phyloP scores from a whole-genome alignment of 768 basidiomycete species.

The Lactarius quietus region DNA sequence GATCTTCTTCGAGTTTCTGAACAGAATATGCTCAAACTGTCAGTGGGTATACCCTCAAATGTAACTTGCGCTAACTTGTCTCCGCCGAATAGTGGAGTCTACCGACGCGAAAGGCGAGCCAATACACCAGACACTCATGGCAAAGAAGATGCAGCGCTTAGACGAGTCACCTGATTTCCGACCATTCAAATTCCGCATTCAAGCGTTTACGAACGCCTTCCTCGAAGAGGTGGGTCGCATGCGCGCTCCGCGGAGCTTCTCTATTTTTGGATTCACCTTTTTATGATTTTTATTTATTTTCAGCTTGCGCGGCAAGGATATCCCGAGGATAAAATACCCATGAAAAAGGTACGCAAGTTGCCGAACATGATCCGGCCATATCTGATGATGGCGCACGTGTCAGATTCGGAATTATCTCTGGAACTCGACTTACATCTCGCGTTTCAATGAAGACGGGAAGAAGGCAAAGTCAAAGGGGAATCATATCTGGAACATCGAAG shows the following conservation, averaged over 20 bases:
- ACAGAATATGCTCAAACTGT: conserved; percentile 86
- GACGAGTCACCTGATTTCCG: conserved; percentile 96
- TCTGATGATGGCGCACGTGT: conserved; percentile 15
- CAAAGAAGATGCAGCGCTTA: conserved; percentile 96
- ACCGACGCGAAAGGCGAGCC: conserved; percentile 94
- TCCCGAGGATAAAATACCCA: conserved; percentile 91
- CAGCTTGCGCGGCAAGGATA: conserved; percentile 83
- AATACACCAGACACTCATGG: conserved; percentile 97
- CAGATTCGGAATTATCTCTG: conserved; percentile 96
- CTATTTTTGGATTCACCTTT: not conserved
- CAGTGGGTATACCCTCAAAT: conserved; percentile 35
- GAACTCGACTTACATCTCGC: conserved; percentile 89
- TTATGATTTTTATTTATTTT: conserved; percentile 12
- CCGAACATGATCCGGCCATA: conserved; percentile 15
- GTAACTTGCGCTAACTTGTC: conserved; percentile 24
- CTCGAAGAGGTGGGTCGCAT: conserved; percentile 69
- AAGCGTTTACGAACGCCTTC: conserved; percentile 95
- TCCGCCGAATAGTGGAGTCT: conserved; percentile 67
- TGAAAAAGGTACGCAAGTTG: conserved; percentile 74
- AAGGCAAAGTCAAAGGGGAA: conserved; percentile 99
- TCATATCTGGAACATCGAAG: conserved; percentile 98
- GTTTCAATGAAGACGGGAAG: conserved; percentile 98
- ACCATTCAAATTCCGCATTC: conserved; percentile 98
- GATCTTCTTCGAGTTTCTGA: conserved; percentile 88
- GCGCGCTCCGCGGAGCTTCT: conserved; percentile 19